A percentile compares a stretch with the other conserved stretches of the same genome.
These are phyloP conservation scores for Acer yangbiense DNA, from an alignment of 345 rosid species.

Conservation along the genomic window DNA sequence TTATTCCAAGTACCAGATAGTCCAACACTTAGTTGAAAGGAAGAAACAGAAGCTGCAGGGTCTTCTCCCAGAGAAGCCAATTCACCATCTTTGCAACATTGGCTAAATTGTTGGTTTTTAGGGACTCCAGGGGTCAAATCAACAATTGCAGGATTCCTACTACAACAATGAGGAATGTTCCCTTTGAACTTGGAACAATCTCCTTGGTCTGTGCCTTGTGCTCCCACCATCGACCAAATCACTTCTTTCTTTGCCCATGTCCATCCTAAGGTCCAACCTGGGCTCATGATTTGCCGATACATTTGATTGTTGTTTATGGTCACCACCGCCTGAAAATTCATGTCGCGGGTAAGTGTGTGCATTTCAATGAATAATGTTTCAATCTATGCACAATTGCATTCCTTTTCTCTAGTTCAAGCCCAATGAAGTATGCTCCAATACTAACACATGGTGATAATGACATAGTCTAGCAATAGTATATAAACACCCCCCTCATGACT, in stretches of 20 bases:
- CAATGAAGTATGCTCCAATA: too few species aligned
- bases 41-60: constrained; percentile 31
- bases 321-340: constrained; percentile 36
- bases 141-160: constrained; percentile 32
- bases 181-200: constrained; percentile 54
- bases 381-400: neutral
- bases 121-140: constrained; percentile 47
- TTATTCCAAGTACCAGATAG: constrained; percentile 41
- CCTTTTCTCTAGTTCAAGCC: neutral
- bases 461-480: too few species aligned
- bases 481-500: too few species aligned
- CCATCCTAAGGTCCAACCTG: constrained; percentile 52
- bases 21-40: constrained; percentile 42
- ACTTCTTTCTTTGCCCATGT: constrained; percentile 48
- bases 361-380: neutral
- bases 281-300: constrained; percentile 41
- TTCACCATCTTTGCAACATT: constrained; percentile 47
- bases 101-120: constrained; percentile 36
- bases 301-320: constrained; percentile 40
- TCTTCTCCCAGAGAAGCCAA: constrained; percentile 38
- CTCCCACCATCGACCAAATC: constrained; percentile 45
- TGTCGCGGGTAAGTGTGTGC: neutral
- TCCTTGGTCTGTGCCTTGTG: constrained; percentile 44
- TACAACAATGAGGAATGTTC: constrained; percentile 44
- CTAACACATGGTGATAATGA: neutral